Conservation (phyloP, 2,329 filamentous ascomycete genomes). For the Septoria linicola region DNA sequence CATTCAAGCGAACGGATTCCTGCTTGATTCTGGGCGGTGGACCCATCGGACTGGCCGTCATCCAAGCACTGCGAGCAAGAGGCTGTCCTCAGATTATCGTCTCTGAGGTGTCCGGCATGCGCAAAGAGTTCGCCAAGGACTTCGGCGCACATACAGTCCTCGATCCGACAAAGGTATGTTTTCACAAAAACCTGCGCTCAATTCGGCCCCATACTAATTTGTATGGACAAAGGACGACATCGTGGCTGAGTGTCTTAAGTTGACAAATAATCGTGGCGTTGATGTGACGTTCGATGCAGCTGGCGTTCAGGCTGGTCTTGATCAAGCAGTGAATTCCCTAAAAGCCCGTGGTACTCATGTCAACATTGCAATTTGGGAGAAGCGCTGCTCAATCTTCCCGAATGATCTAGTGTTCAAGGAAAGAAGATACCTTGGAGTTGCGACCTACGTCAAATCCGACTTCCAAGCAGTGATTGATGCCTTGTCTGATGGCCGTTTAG, state of each 20-base stretch:
- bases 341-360: conserved; percentile 53
- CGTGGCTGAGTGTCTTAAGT: conserved; percentile 43
- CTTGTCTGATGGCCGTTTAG: conserved; percentile 43
- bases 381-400: conserved; percentile 49
- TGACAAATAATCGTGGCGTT: conserved; percentile 48
- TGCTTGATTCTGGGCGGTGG: conserved; percentile 54
- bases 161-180: conserved; percentile 49
- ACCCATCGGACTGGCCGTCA: conserved; percentile 54
- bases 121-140: conserved; percentile 51
- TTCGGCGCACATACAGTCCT: conserved; percentile 56
- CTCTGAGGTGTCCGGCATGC: conserved; percentile 50
- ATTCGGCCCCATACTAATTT: conserved; percentile 53
- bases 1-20: conserved; percentile 48
- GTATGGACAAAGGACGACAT: conserved; percentile 50
- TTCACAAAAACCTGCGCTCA: conserved; percentile 35
- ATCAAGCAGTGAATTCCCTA: conserved; percentile 50
- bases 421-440: conserved; percentile 53
- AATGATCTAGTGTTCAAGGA: conserved; percentile 56
- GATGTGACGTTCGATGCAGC: conserved; percentile 55
- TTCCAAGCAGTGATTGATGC: conserved; percentile 52
- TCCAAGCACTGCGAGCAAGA: conserved; percentile 47
- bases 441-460: conserved; percentile 53
- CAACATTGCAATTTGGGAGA: conserved; percentile 59
- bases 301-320: conserved; percentile 53
- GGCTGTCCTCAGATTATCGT: conserved; percentile 54